These are phyloP conservation scores for Fusarium hainanense DNA, from an alignment of 2,329 filamentous ascomycete genomes.

Conservation along the genomic window DNA sequence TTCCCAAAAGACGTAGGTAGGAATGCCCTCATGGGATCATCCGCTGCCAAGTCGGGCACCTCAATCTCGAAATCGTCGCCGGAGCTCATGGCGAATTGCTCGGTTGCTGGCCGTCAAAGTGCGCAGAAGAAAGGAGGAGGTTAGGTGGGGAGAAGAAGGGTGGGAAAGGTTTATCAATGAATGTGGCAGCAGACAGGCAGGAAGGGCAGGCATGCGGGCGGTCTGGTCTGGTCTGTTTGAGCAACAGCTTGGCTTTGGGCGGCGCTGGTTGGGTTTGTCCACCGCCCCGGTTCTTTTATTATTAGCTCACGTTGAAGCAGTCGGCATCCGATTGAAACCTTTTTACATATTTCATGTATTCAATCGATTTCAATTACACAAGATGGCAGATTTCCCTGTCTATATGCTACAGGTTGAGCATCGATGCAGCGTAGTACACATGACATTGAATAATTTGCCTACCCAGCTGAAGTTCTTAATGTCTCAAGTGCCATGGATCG, in stretches of 20 bases:
- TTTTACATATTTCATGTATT: constrained; percentile 27
- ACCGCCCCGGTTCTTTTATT: constrained; percentile 47
- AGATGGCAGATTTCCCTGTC: constrained; percentile 1
- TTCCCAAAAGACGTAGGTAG: constrained; percentile 89
- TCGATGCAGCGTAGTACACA: not conserved
- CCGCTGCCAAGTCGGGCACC: constrained; percentile 62
- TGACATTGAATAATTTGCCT: not conserved
- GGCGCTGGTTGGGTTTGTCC: constrained; percentile 39
- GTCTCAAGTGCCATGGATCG: constrained; percentile 9
- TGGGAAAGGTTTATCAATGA: constrained; percentile 36
- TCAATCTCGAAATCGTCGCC: constrained; percentile 70
- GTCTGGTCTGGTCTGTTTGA: constrained; percentile 31
- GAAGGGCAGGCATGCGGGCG: constrained; percentile 19
- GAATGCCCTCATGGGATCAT: constrained; percentile 80
- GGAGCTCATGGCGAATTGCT: constrained; percentile 62
- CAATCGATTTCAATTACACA: not conserved
- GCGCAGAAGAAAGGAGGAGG: constrained; percentile 25
- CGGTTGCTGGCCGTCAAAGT: constrained; percentile 22
- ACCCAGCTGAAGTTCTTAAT: not conserved
- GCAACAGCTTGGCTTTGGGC: constrained; percentile 26
- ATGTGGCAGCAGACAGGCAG: constrained; percentile 21
- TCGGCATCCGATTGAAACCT: constrained; percentile 19
- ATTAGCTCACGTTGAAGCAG: constrained; percentile 34
- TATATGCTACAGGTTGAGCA: not conserved
- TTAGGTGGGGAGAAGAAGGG: constrained; percentile 33